phyloP scores from a whole-genome alignment of 78 protist genomes.

The Bigelowiella natans region DNA sequence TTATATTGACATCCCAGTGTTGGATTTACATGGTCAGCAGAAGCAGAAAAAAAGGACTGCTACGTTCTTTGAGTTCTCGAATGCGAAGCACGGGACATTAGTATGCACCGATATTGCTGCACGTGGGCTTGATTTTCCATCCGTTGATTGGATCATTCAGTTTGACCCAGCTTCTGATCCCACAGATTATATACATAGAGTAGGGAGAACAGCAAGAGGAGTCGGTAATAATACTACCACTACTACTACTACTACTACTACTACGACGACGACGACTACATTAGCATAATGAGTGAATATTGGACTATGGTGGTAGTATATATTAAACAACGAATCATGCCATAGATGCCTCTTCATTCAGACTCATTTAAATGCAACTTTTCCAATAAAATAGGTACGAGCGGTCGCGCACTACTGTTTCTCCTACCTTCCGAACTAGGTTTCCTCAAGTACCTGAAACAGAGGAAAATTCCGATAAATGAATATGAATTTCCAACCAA shows the following conservation, averaged over 20 bases:
- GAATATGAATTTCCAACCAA: slow-evolving; percentile 83
- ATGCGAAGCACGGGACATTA: slow-evolving; percentile 62
- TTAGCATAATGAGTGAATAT: background rate
- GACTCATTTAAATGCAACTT: too few relatives aligned
- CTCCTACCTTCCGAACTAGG: slow-evolving; percentile 84
- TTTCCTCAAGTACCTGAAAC: slow-evolving; percentile 74
- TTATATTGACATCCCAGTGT: slow-evolving; percentile 90
- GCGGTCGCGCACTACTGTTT: slow-evolving; percentile 89
- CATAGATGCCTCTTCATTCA: too few relatives aligned
- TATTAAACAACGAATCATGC: too few relatives aligned
- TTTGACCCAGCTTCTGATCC: slow-evolving; percentile 97
- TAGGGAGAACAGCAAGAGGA: background rate
- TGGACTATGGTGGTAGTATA: background rate
- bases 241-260: too few relatives aligned
- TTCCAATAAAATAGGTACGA: too few relatives aligned
- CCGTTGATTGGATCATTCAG: slow-evolving; percentile 92
- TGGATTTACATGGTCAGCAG: slow-evolving; percentile 79
- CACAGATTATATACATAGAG: slow-evolving; percentile 15
- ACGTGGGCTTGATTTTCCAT: slow-evolving; percentile 94
- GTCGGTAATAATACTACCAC: too few relatives aligned
- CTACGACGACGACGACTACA: too few relatives aligned
- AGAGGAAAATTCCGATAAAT: slow-evolving; percentile 71
- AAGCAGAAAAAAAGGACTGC: slow-evolving; percentile 92
- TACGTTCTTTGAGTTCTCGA: slow-evolving; percentile 85
- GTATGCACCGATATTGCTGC: slow-evolving; percentile 98